Conservation (phyloP, 1,284 basidiomycete genomes). For the Schizophyllum amplum region DNA sequence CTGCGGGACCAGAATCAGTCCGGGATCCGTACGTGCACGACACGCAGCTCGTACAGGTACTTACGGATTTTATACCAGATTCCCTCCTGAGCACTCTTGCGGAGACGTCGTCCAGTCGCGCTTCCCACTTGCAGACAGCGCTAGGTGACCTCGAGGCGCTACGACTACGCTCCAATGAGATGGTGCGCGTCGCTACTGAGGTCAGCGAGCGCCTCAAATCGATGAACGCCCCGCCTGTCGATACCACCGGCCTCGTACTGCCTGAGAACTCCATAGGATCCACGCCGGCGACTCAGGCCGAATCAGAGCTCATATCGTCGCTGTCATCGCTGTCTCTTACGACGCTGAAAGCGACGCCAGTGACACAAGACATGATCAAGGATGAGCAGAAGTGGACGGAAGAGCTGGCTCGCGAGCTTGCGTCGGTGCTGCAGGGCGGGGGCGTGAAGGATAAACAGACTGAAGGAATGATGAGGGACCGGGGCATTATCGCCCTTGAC, state of each 20-base stretch:
- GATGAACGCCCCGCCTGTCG: conserved; percentile 25
- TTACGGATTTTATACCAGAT: neutral
- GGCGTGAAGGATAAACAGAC: conserved; percentile 17
- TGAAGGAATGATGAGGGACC: conserved; percentile 54
- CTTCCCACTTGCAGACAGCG: conserved; percentile 69
- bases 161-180: conserved; percentile 88
- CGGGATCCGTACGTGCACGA: conserved; percentile 42
- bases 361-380: conserved; percentile 86
- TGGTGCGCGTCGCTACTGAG: conserved; percentile 85
- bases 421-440: conserved; percentile 57
- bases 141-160: conserved; percentile 87
- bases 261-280: conserved; percentile 14
- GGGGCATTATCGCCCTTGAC: conserved; percentile 83
- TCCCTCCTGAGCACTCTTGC: neutral
- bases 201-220: conserved; percentile 79
- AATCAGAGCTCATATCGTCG: conserved; percentile 79
- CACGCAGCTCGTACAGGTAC: conserved; percentile 1
- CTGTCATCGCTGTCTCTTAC: conserved; percentile 84
- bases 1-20: conserved; percentile 13
- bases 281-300: conserved; percentile 40
- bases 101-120: conserved; percentile 24
- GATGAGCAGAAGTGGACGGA: conserved; percentile 79
- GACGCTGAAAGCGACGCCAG: conserved; percentile 58
- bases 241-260: conserved; percentile 17
- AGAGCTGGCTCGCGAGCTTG: conserved; percentile 81